Percentiles rank a stretch among this genome's conserved stretches.
Conservation (phyloP, 1,284 basidiomycete genomes). For the Ustilago cynodontis region DNA sequence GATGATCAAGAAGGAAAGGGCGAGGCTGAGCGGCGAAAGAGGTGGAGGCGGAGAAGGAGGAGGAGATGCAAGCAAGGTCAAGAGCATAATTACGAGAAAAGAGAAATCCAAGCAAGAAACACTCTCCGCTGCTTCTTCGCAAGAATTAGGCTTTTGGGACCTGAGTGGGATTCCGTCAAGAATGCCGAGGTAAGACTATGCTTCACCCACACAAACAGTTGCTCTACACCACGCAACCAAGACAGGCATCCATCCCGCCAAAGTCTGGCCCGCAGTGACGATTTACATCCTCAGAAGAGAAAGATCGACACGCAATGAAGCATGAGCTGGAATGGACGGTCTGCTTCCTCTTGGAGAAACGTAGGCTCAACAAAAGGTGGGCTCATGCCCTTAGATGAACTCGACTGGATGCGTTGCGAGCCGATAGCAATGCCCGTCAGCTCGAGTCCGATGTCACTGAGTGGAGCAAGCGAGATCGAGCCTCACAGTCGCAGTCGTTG, state of each 20-base stretch:
- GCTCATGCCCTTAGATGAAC: background rate
- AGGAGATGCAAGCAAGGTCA: background rate
- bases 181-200: background rate
- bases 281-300: background rate
- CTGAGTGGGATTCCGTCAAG: background rate
- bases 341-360: too few species aligned
- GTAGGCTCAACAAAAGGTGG: too few species aligned
- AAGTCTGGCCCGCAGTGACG: background rate
- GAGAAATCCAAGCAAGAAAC: background rate
- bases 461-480: too few species aligned
- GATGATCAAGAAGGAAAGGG: background rate
- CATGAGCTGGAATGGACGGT: background rate
- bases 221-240: background rate
- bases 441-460: too few species aligned
- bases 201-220: background rate
- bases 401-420: background rate
- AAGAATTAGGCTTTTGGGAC: too few species aligned
- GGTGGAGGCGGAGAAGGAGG: constrained; percentile 1
- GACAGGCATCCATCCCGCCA: background rate
- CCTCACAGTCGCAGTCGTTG: too few species aligned
- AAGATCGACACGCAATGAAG: background rate
- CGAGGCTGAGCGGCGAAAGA: background rate
- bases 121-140: too few species aligned
- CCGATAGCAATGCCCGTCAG: constrained; percentile 4
- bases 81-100: background rate